Evolutionary conservation across 1,284 basidiomycete species (phyloP).

Genomic region (Golubevia pallescens): DNA sequence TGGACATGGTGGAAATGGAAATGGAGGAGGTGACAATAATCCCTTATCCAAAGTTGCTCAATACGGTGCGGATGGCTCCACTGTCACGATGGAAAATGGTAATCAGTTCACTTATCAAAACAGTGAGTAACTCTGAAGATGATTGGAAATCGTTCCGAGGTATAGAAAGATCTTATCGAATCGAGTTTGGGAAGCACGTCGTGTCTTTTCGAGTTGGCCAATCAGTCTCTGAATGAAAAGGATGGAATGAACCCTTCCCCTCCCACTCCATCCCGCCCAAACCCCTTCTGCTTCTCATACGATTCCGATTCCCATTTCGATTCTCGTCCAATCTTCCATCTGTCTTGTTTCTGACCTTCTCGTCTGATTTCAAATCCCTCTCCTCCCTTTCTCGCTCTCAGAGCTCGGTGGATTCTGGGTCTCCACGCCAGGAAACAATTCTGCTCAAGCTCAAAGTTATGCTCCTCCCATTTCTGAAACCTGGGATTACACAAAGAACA

Average conservation of each 20-base stretch:
- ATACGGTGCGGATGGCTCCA: slow-evolving; percentile 31
- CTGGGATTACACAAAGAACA: slow-evolving; percentile 38
- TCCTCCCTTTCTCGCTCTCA: slow-evolving; percentile 5
- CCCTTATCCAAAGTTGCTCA: slow-evolving; percentile 10
- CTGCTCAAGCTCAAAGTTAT: not conserved
- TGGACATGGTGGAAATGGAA: slow-evolving; percentile 6
- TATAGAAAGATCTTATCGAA: no score
- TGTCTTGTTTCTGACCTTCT: no score
- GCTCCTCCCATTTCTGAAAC: slow-evolving; percentile 13
- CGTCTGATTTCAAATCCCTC: no score
- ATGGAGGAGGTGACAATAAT: slow-evolving; percentile 3
- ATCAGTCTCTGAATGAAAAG: no score
- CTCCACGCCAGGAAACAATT: slow-evolving; percentile 28
- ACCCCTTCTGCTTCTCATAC: no score
- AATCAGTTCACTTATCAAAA: slow-evolving; percentile 37
- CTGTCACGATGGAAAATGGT: slow-evolving; percentile 35
- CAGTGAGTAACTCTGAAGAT: slow-evolving; percentile 15
- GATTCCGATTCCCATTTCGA: no score
- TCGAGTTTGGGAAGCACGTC: no score
- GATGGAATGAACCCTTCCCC: no score
- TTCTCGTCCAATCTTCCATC: no score
- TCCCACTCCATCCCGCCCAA: no score
- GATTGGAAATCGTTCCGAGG: no score
- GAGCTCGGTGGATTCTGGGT: slow-evolving; percentile 41
- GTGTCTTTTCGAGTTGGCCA: no score